Conservation (phyloP, 306 rosid genomes). For the Dryas alaskensis region DNA sequence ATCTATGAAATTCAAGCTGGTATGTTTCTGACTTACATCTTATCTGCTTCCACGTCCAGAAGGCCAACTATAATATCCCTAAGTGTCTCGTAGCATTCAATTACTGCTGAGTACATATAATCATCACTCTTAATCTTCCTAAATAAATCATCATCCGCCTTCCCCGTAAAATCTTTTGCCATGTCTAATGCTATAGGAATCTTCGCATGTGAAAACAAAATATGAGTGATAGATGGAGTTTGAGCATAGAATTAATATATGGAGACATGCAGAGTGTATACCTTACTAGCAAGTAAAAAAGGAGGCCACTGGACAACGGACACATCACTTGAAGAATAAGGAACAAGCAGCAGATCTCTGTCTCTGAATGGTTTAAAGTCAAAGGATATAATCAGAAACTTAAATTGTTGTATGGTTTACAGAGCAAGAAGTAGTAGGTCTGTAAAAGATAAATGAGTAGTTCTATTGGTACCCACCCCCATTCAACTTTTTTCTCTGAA, state of each 20-base stretch:
- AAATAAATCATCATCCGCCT: constrained; percentile 68
- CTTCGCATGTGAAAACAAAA: constrained; percentile 44
- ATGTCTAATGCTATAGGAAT: constrained; percentile 97
- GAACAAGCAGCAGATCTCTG: constrained; percentile 84
- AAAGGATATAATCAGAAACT: constrained; percentile 39
- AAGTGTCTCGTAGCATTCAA: constrained; percentile 89
- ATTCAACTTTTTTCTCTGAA: no score
- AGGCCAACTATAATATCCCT: constrained; percentile 54
- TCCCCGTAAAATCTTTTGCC: constrained; percentile 89
- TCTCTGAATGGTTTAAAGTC: constrained; percentile 52
- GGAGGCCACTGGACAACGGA: constrained; percentile 98
- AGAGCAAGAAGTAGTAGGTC: constrained; percentile 14
- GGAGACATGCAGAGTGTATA: constrained; percentile 35
- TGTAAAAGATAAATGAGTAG: no score
- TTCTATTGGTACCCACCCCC: no score
- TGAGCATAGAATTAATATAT: constrained; percentile 14
- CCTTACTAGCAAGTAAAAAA: constrained; percentile 98
- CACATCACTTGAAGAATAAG: constrained; percentile 52
- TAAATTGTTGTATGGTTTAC: constrained; percentile 7
- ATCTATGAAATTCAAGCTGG: constrained; percentile 7
- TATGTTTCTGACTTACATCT: constrained; percentile 45
- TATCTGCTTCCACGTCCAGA: constrained; percentile 53
- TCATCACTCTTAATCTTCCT: constrained; percentile 63
- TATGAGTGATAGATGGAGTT: background rate
- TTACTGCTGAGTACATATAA: constrained; percentile 84